A percentile compares a stretch with the other conserved stretches of the same genome.
These are phyloP conservation scores for Vaccinium darrowii DNA, from an alignment of 148 eudicot genomes.

Conservation along the genomic window DNA sequence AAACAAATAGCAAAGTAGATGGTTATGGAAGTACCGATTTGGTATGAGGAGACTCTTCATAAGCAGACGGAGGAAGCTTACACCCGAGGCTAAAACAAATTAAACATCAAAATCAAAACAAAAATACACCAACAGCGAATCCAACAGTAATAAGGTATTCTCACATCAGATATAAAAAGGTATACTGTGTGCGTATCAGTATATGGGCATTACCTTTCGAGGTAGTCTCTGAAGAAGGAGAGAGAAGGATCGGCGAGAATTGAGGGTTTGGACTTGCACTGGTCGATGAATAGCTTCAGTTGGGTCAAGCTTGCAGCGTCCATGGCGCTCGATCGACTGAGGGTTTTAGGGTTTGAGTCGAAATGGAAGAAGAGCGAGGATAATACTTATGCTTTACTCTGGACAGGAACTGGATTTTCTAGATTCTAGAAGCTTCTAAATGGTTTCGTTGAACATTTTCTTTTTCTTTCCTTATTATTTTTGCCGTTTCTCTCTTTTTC, in stretches of 20 bases:
- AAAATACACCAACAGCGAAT: background rate
- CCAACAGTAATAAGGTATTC: background rate
- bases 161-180: background rate
- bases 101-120: background rate
- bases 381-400: background rate
- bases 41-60: conserved; percentile 22
- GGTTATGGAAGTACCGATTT: conserved; percentile 35
- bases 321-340: conserved; percentile 31
- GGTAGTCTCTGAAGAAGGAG: conserved; percentile 76
- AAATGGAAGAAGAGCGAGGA: background rate
- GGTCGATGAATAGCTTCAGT: conserved; percentile 57
- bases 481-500: background rate
- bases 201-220: conserved; percentile 53
- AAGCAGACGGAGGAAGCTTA: conserved; percentile 46
- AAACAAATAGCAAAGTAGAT: background rate
- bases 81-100: conserved; percentile 60
- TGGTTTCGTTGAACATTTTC: background rate
- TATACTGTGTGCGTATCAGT: background rate
- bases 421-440: conserved; percentile 20
- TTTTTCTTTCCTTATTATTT: background rate
- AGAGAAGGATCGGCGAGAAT: conserved; percentile 70
- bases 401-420: background rate
- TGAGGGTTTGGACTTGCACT: conserved; percentile 67
- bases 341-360: background rate
- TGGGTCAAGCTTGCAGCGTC: conserved; percentile 55